A percentile compares a stretch with the other conserved stretches of the same genome.
Conservation (phyloP, 2,329 filamentous ascomycete genomes). For the Xenoacremonium recifei region DNA sequence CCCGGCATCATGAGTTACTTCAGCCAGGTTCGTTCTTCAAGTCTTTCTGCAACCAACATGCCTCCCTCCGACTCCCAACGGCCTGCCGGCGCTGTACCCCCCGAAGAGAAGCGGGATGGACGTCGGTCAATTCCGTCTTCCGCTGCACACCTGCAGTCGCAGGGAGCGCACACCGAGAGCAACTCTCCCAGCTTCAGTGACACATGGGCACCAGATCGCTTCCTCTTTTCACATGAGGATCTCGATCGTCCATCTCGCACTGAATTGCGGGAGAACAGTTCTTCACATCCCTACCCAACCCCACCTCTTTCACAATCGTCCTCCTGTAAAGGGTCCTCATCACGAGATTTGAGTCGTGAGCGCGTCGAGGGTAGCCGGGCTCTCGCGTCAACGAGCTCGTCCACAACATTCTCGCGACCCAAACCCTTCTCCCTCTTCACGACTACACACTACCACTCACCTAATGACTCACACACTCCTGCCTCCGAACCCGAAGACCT, state of each 20-base stretch:
- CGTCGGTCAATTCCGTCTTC: constrained; percentile 29
- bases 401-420: constrained; percentile 16
- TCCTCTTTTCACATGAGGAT: constrained; percentile 25
- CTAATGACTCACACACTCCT: constrained; percentile 23
- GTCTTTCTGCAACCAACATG: constrained; percentile 57
- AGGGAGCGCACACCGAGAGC: constrained; percentile 24
- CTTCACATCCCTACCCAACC: constrained; percentile 49
- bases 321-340: constrained; percentile 34
- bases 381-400: constrained; percentile 18
- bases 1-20: constrained; percentile 98
- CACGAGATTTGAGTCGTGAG: constrained; percentile 25
- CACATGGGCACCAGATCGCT: constrained; percentile 17
- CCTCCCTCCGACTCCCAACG: constrained; percentile 37
- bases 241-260: constrained; percentile 19
- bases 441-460: constrained; percentile 24
- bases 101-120: constrained; percentile 19
- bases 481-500: constrained; percentile 15
- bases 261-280: constrained; percentile 20
- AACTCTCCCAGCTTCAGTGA: constrained; percentile 21
- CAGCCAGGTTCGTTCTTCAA: constrained; percentile 98
- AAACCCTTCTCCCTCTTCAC: constrained; percentile 24
- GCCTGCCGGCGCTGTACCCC: constrained; percentile 32
- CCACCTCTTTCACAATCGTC: constrained; percentile 53
- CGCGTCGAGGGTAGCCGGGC: constrained; percentile 20
- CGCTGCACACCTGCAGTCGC: constrained; percentile 30